phyloP scores from a whole-genome alignment of 2,329 filamentous ascomycete species.

The Paecilomyces variotii region DNA sequence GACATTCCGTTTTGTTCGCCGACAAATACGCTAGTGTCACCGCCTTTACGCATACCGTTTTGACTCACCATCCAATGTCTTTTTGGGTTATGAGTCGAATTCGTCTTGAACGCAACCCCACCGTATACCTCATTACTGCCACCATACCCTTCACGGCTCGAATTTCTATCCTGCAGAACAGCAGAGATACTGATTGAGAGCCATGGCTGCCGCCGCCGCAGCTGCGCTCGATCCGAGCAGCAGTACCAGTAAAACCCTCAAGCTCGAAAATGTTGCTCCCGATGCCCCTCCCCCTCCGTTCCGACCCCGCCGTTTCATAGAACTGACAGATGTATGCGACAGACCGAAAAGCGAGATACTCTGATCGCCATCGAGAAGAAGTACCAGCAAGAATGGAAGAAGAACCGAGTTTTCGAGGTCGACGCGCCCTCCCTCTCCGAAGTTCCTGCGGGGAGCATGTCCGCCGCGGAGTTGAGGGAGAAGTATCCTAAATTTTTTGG shows the following conservation, averaged over 20 bases:
- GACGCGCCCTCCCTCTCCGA: conserved; percentile 75
- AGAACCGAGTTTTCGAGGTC: conserved; percentile 70
- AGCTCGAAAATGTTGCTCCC: conserved; percentile 51
- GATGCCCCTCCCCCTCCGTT: conserved; percentile 2
- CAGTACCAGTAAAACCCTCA: conserved; percentile 53
- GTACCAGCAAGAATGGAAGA: conserved; percentile 80
- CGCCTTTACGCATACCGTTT: not conserved
- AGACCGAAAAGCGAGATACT: conserved; percentile 82
- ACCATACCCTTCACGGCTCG: conserved; percentile 9
- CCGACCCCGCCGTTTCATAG: not conserved
- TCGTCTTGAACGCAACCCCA: conserved; percentile 10
- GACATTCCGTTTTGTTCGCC: not conserved
- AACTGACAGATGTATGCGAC: conserved; percentile 2
- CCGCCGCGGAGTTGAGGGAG: conserved; percentile 65
- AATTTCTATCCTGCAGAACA: conserved; percentile 16
- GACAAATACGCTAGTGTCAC: not conserved
- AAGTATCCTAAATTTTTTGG: conserved; percentile 89
- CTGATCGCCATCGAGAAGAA: conserved; percentile 81
- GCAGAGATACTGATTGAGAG: conserved; percentile 16
- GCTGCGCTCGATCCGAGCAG: conserved; percentile 48
- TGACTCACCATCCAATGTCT: conserved; percentile 2
- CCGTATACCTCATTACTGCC: conserved; percentile 7
- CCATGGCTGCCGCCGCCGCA: conserved; percentile 39
- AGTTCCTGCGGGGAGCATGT: conserved; percentile 65
- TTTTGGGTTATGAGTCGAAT: not conserved